phyloP scores from a whole-genome alignment of 78 protist genomes.

The Chrysochromulina tobinii region DNA sequence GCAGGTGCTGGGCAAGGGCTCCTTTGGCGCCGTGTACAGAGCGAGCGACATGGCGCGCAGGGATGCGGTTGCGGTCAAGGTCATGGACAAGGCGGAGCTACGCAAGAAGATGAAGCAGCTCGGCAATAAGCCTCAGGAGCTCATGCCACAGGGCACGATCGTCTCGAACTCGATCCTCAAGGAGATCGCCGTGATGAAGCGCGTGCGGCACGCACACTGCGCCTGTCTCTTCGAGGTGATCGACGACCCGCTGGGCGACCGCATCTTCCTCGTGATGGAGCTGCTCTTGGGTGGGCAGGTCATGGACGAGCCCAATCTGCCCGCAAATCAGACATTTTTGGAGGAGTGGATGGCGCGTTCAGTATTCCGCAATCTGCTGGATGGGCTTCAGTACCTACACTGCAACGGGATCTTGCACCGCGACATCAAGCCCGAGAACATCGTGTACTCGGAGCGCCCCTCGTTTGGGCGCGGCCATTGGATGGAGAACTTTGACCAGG shows the following conservation, averaged over 20 bases:
- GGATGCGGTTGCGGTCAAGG: neutral
- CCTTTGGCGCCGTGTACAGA: neutral
- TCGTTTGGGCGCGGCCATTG: no score
- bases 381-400: neutral
- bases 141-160: no score
- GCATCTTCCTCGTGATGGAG: neutral
- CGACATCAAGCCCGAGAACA: constrained; percentile 53
- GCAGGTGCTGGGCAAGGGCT: neutral
- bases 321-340: no score
- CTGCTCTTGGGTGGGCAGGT: neutral
- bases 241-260: constrained; percentile 9
- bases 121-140: no score
- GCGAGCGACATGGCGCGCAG: no score
- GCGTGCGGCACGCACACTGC: neutral
- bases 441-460: no score
- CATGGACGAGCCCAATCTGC: neutral
- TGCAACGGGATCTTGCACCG: constrained; percentile 40
- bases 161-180: neutral
- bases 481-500: no score
- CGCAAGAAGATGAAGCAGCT: neutral
- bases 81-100: neutral
- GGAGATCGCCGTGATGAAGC: constrained; percentile 41
- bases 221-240: constrained; percentile 31
- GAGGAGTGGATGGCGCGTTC: neutral
- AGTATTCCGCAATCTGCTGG: neutral